Percentiles rank a stretch among this genome's conserved stretches.
phyloP scores from a whole-genome alignment of 2,329 filamentous ascomycete species.

The Calonectria montana region DNA sequence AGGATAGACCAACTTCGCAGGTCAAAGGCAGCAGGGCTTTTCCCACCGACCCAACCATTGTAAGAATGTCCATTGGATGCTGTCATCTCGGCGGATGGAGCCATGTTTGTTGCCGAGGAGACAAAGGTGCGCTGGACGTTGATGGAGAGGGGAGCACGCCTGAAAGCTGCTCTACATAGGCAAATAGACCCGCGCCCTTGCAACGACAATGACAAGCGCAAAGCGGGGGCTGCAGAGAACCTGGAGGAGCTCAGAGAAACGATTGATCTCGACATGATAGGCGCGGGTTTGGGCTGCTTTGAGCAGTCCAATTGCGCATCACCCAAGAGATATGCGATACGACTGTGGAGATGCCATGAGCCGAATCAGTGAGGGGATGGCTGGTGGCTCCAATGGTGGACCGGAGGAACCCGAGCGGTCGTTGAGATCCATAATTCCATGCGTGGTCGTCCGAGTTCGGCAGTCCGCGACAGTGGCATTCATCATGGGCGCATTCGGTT shows the following conservation, averaged over 20 bases:
- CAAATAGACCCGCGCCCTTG: not conserved
- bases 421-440: not conserved
- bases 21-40: constrained; percentile 53
- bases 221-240: not conserved
- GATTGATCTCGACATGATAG: constrained; percentile 18
- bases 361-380: constrained; percentile 17
- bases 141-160: not conserved
- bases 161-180: not conserved
- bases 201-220: not conserved
- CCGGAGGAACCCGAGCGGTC: constrained; percentile 17
- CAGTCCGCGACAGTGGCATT: not conserved
- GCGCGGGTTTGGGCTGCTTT: not conserved
- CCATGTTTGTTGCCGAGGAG: constrained; percentile 26
- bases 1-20: constrained; percentile 49
- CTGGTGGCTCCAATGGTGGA: not conserved
- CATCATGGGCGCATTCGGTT: not conserved
- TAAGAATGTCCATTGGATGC: constrained; percentile 27
- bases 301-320: not conserved
- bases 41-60: constrained; percentile 52
- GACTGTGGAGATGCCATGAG: constrained; percentile 16
- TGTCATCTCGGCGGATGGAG: constrained; percentile 16
- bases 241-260: not conserved
- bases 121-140: constrained; percentile 21
- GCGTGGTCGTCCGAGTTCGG: not conserved
- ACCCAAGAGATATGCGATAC: not conserved